phyloP scores from a whole-genome alignment of 306 rosid genomes.

The Malus sylvestris region DNA sequence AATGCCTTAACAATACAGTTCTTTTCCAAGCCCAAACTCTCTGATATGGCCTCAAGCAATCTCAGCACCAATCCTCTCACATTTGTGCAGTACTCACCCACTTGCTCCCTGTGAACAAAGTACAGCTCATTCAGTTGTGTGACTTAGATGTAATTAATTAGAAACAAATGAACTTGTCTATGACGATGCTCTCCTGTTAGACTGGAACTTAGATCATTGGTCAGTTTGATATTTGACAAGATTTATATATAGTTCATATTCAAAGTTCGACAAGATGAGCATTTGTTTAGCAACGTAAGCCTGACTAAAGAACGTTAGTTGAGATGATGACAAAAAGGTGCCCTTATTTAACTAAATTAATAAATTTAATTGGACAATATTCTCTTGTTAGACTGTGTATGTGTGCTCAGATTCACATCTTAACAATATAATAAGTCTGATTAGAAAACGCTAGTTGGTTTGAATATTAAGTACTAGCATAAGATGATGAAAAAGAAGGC shows the following conservation, averaged over 20 bases:
- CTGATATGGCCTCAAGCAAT: constrained; percentile 40
- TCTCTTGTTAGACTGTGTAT: neutral
- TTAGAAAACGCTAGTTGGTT: too few species aligned
- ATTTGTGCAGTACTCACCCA: constrained; percentile 28
- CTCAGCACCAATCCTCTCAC: constrained; percentile 31
- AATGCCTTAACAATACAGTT: constrained; percentile 20
- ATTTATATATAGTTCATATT: too few species aligned
- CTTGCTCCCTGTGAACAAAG: constrained; percentile 16
- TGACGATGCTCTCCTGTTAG: too few species aligned
- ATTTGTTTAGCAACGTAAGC: neutral
- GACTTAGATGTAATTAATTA: neutral
- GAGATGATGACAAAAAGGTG: too few species aligned
- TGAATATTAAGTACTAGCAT: neutral
- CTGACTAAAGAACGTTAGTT: neutral
- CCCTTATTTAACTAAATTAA: too few species aligned
- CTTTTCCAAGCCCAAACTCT: constrained; percentile 34
- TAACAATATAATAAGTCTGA: too few species aligned
- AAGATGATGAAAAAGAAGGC: neutral
- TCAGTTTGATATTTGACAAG: too few species aligned
- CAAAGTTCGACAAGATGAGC: neutral
- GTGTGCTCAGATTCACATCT: too few species aligned
- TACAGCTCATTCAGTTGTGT: neutral
- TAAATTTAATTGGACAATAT: too few species aligned
- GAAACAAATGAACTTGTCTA: neutral
- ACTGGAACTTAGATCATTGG: too few species aligned